Conservation (phyloP, 176 grass and related monocot genomes). For the Ensete ventricosum region DNA sequence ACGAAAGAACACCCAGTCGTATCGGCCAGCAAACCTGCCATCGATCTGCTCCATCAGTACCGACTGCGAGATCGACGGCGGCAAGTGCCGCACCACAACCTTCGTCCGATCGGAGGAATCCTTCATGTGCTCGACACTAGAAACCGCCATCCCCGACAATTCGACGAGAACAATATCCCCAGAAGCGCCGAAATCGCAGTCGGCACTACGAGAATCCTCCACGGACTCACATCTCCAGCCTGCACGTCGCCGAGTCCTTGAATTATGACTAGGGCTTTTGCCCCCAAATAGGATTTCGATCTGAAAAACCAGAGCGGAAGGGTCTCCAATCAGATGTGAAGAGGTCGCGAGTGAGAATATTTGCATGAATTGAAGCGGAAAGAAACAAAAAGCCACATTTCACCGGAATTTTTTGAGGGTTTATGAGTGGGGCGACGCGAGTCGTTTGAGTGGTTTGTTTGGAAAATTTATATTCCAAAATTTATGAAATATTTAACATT, state of each 20-base stretch:
- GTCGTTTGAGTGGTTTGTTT: too few relatives aligned
- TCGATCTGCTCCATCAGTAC: constrained; percentile 90
- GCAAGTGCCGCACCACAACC: constrained; percentile 82
- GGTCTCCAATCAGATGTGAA: neutral
- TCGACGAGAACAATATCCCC: neutral
- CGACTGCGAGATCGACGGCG: constrained; percentile 63
- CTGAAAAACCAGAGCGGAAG: neutral
- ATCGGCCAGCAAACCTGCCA: constrained; percentile 69
- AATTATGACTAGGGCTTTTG: neutral
- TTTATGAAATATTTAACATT: too few relatives aligned
- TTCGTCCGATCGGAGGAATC: constrained; percentile 69
- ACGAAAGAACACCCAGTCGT: constrained; percentile 73
- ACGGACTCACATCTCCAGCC: neutral
- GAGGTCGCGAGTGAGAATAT: neutral
- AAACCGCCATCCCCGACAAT: neutral
- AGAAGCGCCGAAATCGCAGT: neutral
- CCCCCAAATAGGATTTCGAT: neutral
- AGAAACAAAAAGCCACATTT: neutral
- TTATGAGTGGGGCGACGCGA: neutral
- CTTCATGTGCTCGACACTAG: constrained; percentile 43
- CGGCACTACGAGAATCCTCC: neutral
- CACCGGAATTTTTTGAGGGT: neutral
- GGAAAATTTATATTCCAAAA: too few relatives aligned
- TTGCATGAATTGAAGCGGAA: neutral
- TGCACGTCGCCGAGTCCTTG: neutral